Percentiles rank a stretch among this genome's conserved stretches.
Evolutionary conservation across 2,329 filamentous ascomycete genomes (phyloP).

Genomic region (Aureobasidium sp.): DNA sequence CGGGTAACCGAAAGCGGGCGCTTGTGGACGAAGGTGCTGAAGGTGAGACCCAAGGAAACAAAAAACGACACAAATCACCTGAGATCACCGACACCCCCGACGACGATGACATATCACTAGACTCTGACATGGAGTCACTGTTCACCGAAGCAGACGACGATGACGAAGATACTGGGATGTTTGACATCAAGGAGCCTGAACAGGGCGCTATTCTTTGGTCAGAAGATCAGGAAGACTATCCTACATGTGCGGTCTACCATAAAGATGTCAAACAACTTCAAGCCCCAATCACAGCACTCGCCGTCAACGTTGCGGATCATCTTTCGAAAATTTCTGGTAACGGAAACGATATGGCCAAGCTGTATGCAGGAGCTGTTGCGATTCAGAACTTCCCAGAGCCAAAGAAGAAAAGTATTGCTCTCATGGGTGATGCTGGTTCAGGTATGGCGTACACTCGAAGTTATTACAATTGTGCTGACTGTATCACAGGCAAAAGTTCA

Average conservation of each 20-base stretch:
- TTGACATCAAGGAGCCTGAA: neutral
- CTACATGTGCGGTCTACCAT: neutral
- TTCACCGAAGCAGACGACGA: neutral
- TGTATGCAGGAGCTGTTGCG: neutral
- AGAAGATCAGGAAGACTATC: neutral
- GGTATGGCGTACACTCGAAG: neutral
- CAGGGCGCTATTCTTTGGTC: neutral
- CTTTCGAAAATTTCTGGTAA: neutral
- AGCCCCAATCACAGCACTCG: neutral
- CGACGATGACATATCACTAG: neutral
- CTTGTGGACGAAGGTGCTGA: neutral
- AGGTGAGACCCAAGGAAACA: neutral
- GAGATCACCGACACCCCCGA: neutral
- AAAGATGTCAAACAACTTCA: neutral
- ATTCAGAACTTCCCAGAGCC: neutral
- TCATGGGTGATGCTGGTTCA: slow-evolving; percentile 17
- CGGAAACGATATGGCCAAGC: neutral
- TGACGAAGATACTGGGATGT: neutral
- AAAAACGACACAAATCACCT: neutral
- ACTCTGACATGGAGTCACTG: neutral
- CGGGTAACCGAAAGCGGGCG: neutral
- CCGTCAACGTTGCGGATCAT: neutral
- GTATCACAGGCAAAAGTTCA: slow-evolving; percentile 20
- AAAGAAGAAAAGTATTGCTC: slow-evolving; percentile 12
- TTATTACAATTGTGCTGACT: neutral